These are phyloP conservation scores for Coemansia nantahalensis DNA, from an alignment of 192 early-diverging fungal genomes.

Conservation along the genomic window DNA sequence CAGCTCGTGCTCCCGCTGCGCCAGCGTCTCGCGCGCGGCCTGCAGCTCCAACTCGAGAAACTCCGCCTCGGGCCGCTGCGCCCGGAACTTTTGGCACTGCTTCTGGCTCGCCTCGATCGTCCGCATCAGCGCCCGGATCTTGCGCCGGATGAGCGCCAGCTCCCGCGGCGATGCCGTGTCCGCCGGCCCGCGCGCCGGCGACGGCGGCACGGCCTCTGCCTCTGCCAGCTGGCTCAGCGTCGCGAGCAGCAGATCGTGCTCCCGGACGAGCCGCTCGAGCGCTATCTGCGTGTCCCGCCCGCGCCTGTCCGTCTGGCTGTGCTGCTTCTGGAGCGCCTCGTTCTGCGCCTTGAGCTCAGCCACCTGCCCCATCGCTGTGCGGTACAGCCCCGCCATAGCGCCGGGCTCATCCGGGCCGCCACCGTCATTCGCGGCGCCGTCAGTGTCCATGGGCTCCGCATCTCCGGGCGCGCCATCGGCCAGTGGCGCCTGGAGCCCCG, in stretches of 20 bases:
- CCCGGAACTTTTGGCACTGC: constrained; percentile 42
- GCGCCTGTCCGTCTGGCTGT: constrained; percentile 10
- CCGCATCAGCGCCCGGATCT: constrained; percentile 40
- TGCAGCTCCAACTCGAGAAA: constrained; percentile 52
- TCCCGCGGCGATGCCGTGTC: constrained; percentile 15
- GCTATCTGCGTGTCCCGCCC: constrained; percentile 26
- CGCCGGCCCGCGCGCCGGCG: constrained; percentile 17
- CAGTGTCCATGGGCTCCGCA: constrained; percentile 19
- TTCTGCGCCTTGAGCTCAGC: constrained; percentile 5
- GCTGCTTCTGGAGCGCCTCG: constrained; percentile 15
- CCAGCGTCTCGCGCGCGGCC: constrained; percentile 29
- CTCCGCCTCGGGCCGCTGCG: constrained; percentile 49
- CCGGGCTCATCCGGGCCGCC: neutral
- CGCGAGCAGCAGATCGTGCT: constrained; percentile 26
- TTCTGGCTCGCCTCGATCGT: constrained; percentile 35
- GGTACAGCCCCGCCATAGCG: no score
- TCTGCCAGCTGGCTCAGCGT: constrained; percentile 37
- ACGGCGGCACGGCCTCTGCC: constrained; percentile 29
- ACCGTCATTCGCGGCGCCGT: constrained; percentile 5
- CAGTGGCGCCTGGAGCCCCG: constrained; percentile 32
- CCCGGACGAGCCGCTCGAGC: constrained; percentile 35
- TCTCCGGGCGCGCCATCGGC: constrained; percentile 1
- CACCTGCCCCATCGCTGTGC: no score
- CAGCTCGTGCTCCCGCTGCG: constrained; percentile 40
- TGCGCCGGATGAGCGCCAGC: constrained; percentile 42